Conservation (phyloP, 306 rosid genomes). For the Malus sieversii region DNA sequence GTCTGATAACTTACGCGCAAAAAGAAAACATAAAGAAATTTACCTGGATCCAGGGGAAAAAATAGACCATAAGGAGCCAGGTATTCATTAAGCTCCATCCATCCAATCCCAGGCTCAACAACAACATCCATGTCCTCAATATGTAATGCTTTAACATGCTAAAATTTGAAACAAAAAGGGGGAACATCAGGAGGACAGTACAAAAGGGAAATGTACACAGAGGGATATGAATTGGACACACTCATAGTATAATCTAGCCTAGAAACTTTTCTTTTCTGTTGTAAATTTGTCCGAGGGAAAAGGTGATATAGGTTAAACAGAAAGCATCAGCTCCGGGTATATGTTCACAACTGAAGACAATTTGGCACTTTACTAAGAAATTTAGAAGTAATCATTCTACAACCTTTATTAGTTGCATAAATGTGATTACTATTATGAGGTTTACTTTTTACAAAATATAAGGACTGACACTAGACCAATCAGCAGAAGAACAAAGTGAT, state of each 20-base stretch:
- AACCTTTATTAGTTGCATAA: neutral
- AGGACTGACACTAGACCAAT: neutral
- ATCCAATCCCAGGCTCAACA: constrained; percentile 98
- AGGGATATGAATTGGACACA: neutral
- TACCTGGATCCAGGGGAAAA: constrained; percentile 99
- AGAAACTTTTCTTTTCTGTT: neutral
- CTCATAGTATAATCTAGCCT: neutral
- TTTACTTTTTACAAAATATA: neutral
- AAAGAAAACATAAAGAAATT: constrained; percentile 8
- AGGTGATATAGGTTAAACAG: neutral
- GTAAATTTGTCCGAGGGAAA: no score
- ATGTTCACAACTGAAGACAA: neutral
- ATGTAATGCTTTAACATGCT: constrained; percentile 78
- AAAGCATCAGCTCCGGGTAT: neutral
- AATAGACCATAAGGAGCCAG: constrained; percentile 89
- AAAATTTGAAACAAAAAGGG: constrained; percentile 13
- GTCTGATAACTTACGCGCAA: neutral
- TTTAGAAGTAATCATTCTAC: neutral
- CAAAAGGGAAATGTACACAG: neutral
- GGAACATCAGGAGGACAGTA: constrained; percentile 20
- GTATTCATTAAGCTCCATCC: constrained; percentile 97
- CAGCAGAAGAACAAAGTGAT: neutral
- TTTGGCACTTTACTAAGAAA: neutral
- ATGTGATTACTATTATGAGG: neutral
- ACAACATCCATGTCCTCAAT: constrained; percentile 86